phyloP scores from a whole-genome alignment of 1,139 yeast genomes.

The Pichia kudriavzevii region DNA sequence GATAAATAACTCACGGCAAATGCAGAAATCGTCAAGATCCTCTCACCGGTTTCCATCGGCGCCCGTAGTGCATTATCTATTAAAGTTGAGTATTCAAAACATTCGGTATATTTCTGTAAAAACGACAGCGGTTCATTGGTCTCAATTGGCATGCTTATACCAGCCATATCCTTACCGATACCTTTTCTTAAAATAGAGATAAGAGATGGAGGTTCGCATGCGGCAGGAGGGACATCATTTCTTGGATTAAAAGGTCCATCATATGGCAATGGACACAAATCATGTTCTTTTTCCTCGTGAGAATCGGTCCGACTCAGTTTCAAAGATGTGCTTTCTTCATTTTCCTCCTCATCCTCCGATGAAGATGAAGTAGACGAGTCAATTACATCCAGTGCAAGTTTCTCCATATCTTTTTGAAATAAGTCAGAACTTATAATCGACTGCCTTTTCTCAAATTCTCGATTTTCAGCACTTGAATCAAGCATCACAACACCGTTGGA shows the following conservation, averaged over 20 bases:
- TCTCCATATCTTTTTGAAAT: slow-evolving; percentile 4
- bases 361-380: slow-evolving; percentile 4
- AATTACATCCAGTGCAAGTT: neutral
- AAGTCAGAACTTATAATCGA: slow-evolving; percentile 1
- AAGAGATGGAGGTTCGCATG: slow-evolving; percentile 72
- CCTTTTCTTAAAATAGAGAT: slow-evolving; percentile 76
- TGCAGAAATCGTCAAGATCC: slow-evolving; percentile 63
- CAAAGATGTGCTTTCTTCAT: slow-evolving; percentile 16
- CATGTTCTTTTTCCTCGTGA: neutral
- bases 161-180: slow-evolving; percentile 83
- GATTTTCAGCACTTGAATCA: too few relatives aligned
- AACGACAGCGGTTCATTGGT: slow-evolving; percentile 86
- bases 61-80: slow-evolving; percentile 49
- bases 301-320: neutral
- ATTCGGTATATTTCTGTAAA: slow-evolving; percentile 71
- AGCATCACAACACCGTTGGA: slow-evolving; percentile 29
- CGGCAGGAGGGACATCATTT: slow-evolving; percentile 50
- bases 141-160: slow-evolving; percentile 90
- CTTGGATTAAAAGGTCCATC: slow-evolving; percentile 44
- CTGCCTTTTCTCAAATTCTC: too few relatives aligned
- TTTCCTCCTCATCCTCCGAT: slow-evolving; percentile 21
- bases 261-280: slow-evolving; percentile 59
- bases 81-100: slow-evolving; percentile 65
- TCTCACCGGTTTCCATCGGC: slow-evolving; percentile 39
- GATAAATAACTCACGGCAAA: slow-evolving; percentile 77